Percentiles rank a stretch among this genome's conserved stretches.
These are phyloP conservation scores for Fusarium succisae DNA, from an alignment of 2,329 filamentous ascomycete genomes.

Conservation along the genomic window DNA sequence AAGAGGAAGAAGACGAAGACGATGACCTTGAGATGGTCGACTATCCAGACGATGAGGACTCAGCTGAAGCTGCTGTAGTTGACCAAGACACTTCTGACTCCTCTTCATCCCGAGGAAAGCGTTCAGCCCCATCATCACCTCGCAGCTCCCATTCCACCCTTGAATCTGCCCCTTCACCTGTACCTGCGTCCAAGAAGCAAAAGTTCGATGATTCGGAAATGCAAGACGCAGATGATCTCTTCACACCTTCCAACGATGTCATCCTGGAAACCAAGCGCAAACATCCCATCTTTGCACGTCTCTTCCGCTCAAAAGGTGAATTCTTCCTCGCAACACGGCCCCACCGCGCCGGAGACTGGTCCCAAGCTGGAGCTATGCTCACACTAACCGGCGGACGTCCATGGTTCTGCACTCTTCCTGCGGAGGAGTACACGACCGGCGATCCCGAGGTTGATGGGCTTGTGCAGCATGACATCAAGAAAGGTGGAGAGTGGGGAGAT, in stretches of 20 bases:
- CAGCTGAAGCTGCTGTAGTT: not conserved
- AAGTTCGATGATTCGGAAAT: slow-evolving; percentile 25
- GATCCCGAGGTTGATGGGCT: slow-evolving; percentile 59
- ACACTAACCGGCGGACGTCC: slow-evolving; percentile 64
- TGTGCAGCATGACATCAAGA: slow-evolving; percentile 59
- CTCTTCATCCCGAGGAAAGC: slow-evolving; percentile 26
- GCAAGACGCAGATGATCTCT: slow-evolving; percentile 40
- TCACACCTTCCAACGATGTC: slow-evolving; percentile 50
- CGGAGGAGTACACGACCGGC: slow-evolving; percentile 59
- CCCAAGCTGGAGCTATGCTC: slow-evolving; percentile 71
- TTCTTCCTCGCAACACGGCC: slow-evolving; percentile 69
- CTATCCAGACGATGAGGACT: slow-evolving; percentile 16
- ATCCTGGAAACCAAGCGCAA: slow-evolving; percentile 67
- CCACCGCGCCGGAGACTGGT: slow-evolving; percentile 66
- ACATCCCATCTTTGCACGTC: slow-evolving; percentile 60
- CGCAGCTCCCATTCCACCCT: slow-evolving; percentile 37
- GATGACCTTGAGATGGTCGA: slow-evolving; percentile 39
- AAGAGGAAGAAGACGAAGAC: slow-evolving; percentile 42
- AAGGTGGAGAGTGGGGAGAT: slow-evolving; percentile 73
- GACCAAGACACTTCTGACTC: slow-evolving; percentile 14
- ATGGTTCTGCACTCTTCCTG: slow-evolving; percentile 69
- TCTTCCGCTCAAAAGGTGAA: slow-evolving; percentile 72
- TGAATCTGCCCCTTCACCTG: slow-evolving; percentile 37
- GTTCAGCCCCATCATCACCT: slow-evolving; percentile 33
- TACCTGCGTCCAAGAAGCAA: slow-evolving; percentile 21